A percentile compares a stretch with the other conserved stretches of the same genome.
Evolutionary conservation across 73 alveolate genomes (phyloP).

Genomic region (Breviolum minutum): DNA sequence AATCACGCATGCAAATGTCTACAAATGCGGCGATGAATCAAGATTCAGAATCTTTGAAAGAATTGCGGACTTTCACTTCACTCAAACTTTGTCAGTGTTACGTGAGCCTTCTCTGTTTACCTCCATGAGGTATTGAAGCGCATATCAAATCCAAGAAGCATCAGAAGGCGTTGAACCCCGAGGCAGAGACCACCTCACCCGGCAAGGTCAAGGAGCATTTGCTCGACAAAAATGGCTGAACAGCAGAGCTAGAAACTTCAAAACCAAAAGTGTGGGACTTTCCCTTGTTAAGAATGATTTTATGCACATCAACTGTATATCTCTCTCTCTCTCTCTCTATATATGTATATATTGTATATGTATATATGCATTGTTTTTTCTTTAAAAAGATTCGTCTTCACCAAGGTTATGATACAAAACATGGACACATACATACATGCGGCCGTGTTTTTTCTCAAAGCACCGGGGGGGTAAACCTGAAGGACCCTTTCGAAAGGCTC

Average conservation of each 20-base stretch:
- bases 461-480: too few relatives aligned
- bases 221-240: neutral
- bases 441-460: neutral
- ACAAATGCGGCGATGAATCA: too few relatives aligned
- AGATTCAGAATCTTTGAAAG: neutral
- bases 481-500: slow-evolving; percentile 45
- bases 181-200: neutral
- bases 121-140: neutral
- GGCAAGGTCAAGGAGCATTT: neutral
- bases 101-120: neutral
- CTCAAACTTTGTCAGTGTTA: neutral
- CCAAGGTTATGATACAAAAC: too few relatives aligned
- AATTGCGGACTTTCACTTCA: neutral
- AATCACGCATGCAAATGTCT: too few relatives aligned
- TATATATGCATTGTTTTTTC: too few relatives aligned
- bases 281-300: too few relatives aligned
- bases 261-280: neutral
- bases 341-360: too few relatives aligned
- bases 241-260: neutral
- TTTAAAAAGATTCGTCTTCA: too few relatives aligned
- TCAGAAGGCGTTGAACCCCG: slow-evolving; percentile 30
- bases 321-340: too few relatives aligned
- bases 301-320: too few relatives aligned
- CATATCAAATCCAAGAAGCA: slow-evolving; percentile 44
- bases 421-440: too few relatives aligned